Conservation (phyloP, 1,139 yeast genomes). For the Scheffersomyces titani region DNA sequence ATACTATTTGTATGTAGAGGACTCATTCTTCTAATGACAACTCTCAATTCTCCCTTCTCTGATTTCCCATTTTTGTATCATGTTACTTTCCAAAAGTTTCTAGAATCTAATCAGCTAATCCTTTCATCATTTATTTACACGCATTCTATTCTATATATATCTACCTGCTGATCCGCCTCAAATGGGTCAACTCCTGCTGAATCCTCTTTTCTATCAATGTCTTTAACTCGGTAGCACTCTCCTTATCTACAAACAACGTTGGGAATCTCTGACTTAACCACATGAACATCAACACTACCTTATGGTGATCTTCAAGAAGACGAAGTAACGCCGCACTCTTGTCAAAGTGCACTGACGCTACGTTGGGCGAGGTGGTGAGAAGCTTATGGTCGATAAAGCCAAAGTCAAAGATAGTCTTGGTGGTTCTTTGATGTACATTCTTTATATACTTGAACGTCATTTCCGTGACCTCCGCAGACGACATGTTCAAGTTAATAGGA, state of each 20-base stretch:
- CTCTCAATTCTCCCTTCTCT: background rate
- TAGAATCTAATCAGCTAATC: background rate
- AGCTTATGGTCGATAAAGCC: conserved; percentile 35
- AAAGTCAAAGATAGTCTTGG: conserved; percentile 47
- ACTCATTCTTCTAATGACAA: no score
- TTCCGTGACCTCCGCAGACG: conserved; percentile 26
- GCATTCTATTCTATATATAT: background rate
- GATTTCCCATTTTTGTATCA: background rate
- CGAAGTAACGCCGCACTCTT: conserved; percentile 41
- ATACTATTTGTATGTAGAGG: no score
- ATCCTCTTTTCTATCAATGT: conserved; percentile 65
- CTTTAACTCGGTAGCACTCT: conserved; percentile 71
- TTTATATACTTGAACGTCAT: conserved; percentile 35
- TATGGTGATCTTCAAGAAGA: conserved; percentile 69
- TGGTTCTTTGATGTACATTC: conserved; percentile 37
- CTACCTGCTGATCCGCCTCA: conserved; percentile 25
- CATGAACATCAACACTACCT: conserved; percentile 64
- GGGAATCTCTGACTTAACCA: conserved; percentile 94
- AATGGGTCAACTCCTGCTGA: conserved; percentile 55
- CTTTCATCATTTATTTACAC: background rate
- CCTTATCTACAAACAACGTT: conserved; percentile 71
- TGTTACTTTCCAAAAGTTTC: background rate
- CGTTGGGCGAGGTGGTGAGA: conserved; percentile 23
- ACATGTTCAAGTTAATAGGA: conserved; percentile 44
- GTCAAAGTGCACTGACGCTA: conserved; percentile 19